phyloP scores from a whole-genome alignment of 2,329 filamentous ascomycete genomes.

The Tolypocladium nubicola region DNA sequence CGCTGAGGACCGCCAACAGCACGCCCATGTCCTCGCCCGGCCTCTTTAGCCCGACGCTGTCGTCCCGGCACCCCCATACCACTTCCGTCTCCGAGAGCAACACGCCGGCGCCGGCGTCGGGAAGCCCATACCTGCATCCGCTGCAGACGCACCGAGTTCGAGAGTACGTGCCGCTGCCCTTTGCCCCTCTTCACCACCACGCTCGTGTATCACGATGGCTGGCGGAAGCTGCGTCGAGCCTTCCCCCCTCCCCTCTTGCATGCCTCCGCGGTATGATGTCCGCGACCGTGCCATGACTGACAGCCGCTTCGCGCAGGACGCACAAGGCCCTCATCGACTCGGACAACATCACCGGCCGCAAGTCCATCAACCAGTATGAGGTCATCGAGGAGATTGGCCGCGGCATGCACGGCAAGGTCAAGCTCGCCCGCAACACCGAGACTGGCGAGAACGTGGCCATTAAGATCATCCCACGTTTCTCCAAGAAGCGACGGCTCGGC shows the following conservation, averaged over 20 bases:
- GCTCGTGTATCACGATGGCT: background rate
- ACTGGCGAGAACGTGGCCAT: conserved; percentile 80
- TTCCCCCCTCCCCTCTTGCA: background rate
- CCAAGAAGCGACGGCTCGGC: conserved; percentile 85
- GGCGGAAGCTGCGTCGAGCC: background rate
- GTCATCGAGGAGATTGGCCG: conserved; percentile 93
- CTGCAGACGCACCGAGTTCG: conserved; percentile 63
- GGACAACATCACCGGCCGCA: conserved; percentile 80
- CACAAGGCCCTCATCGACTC: conserved; percentile 87
- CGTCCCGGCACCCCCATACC: conserved; percentile 24
- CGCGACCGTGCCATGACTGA: background rate
- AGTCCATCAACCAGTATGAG: conserved; percentile 96
- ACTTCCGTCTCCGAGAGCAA: conserved; percentile 42
- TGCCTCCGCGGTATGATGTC: background rate
- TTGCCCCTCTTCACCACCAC: conserved; percentile 1
- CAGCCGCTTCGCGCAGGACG: conserved; percentile 41
- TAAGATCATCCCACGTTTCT: conserved; percentile 96
- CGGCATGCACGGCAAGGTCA: conserved; percentile 95
- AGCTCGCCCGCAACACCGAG: conserved; percentile 73
- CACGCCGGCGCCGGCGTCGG: conserved; percentile 35
- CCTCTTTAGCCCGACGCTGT: conserved; percentile 44
- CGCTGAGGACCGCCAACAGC: conserved; percentile 39
- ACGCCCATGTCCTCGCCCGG: conserved; percentile 52
- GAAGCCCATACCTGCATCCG: conserved; percentile 58
- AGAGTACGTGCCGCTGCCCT: conserved; percentile 46